These are phyloP conservation scores for Saccharomyces pastorianus DNA, from an alignment of 1,139 yeast genomes.

Conservation along the genomic window DNA sequence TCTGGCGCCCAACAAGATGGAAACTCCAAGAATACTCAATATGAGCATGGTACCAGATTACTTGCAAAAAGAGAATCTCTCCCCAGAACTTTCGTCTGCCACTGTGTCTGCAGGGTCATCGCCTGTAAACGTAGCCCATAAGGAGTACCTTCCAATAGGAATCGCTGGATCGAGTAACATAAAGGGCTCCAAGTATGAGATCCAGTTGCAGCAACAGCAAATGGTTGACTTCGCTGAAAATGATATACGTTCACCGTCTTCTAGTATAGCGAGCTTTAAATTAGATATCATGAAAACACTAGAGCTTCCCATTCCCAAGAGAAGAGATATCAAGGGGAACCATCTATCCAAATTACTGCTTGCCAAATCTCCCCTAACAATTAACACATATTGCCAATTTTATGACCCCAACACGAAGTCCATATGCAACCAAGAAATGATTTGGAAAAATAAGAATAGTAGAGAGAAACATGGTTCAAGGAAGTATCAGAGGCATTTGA, in stretches of 20 bases:
- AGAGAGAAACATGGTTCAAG: neutral
- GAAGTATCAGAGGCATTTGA: neutral
- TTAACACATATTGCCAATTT: neutral
- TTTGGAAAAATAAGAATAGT: neutral
- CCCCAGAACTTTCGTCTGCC: neutral
- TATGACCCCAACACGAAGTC: neutral
- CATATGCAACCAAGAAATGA: neutral
- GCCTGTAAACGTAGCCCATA: constrained; percentile 8
- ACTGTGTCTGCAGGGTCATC: constrained; percentile 21
- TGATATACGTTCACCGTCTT: neutral
- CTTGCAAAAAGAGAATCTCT: neutral
- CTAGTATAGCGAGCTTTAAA: neutral
- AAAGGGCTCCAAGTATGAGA: neutral
- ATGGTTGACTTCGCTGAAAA: constrained; percentile 15
- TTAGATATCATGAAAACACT: neutral
- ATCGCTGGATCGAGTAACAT: neutral
- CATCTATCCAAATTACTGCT: neutral
- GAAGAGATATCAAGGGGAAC: neutral
- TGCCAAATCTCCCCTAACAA: neutral
- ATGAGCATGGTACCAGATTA: neutral
- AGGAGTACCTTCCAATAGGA: neutral
- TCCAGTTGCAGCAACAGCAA: constrained; percentile 16
- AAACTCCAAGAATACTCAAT: neutral
- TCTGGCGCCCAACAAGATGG: neutral
- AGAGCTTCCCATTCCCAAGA: neutral